These are phyloP conservation scores for Thielaviopsis punctulata DNA, from an alignment of 2,329 filamentous ascomycete species.

Conservation along the genomic window DNA sequence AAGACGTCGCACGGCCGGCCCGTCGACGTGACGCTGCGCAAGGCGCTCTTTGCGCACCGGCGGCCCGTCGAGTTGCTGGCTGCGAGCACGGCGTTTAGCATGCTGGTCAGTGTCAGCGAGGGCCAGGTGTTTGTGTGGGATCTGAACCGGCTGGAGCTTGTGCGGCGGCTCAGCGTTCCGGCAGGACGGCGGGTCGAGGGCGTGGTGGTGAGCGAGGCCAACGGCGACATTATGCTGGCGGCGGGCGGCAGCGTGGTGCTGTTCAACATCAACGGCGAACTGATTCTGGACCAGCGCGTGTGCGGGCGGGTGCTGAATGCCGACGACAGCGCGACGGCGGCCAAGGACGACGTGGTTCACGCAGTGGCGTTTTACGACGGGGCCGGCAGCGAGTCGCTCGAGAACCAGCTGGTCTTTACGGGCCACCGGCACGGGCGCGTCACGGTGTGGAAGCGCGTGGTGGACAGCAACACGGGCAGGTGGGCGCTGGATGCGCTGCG, in stretches of 20 bases:
- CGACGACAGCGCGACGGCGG: slow-evolving; percentile 19
- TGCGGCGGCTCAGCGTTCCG: slow-evolving; percentile 47
- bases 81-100: slow-evolving; percentile 74
- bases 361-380: slow-evolving; percentile 90
- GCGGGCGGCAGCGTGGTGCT: slow-evolving; percentile 57
- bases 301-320: slow-evolving; percentile 27
- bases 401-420: slow-evolving; percentile 72
- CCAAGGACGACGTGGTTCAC: slow-evolving; percentile 53
- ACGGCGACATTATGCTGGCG: slow-evolving; percentile 77
- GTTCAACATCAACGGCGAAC: slow-evolving; percentile 74
- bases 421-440: slow-evolving; percentile 73
- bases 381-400: slow-evolving; percentile 76
- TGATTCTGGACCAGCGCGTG: slow-evolving; percentile 67
- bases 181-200: slow-evolving; percentile 45
- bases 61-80: slow-evolving; percentile 67
- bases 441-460: slow-evolving; percentile 52
- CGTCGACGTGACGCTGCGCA: slow-evolving; percentile 62
- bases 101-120: slow-evolving; percentile 66
- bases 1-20: slow-evolving; percentile 43
- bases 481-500: slow-evolving; percentile 70
- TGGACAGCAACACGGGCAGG: slow-evolving; percentile 20
- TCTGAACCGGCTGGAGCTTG: slow-evolving; percentile 74
- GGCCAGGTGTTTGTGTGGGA: slow-evolving; percentile 86
- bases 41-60: slow-evolving; percentile 80
- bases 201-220: slow-evolving; percentile 75